These are phyloP conservation scores for Saccharomycopsis schoenii DNA, from an alignment of 805 yeast species.

Conservation along the genomic window DNA sequence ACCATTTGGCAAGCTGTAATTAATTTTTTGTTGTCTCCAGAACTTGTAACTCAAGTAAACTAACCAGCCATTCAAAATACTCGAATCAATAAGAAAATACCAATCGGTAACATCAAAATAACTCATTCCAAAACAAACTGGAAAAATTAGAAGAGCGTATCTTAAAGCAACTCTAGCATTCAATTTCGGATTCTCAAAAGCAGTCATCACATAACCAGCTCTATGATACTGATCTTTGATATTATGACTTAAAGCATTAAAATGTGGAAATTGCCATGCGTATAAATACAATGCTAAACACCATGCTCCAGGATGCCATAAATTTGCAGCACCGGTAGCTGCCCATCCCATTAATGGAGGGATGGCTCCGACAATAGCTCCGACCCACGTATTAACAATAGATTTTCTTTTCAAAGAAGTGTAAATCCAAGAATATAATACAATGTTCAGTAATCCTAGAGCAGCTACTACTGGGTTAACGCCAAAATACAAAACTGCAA, in stretches of 20 bases:
- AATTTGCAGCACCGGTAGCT: conserved; percentile 38
- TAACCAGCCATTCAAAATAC: conserved; percentile 78
- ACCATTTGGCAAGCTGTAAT: conserved; percentile 34
- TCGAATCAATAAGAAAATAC: conserved; percentile 72
- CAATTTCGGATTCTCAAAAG: conserved; percentile 80
- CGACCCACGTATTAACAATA: conserved; percentile 94
- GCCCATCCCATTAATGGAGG: conserved; percentile 99
- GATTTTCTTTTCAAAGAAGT: conserved; percentile 81
- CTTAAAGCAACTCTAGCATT: conserved; percentile 91
- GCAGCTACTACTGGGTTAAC: conserved; percentile 79
- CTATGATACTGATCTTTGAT: conserved; percentile 77
- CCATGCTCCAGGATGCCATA: conserved; percentile 90
- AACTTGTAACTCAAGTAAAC: conserved; percentile 68
- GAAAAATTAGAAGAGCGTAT: conserved; percentile 88
- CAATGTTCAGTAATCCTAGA: conserved; percentile 73
- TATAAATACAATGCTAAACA: conserved; percentile 78
- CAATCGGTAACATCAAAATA: conserved; percentile 77
- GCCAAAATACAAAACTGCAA: conserved; percentile 58
- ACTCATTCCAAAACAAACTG: conserved; percentile 74
- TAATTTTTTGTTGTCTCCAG: conserved; percentile 71
- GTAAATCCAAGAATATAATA: conserved; percentile 80
- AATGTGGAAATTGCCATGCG: conserved; percentile 99
- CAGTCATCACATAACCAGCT: conserved; percentile 98
- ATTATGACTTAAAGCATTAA: conserved; percentile 83
- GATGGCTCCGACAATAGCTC: conserved; percentile 97